Evolutionary conservation across 2,329 filamentous ascomycete species (phyloP), one percentile per base, ranked within the genome.

Genomic region (Paecilomyces sp.): DNA sequence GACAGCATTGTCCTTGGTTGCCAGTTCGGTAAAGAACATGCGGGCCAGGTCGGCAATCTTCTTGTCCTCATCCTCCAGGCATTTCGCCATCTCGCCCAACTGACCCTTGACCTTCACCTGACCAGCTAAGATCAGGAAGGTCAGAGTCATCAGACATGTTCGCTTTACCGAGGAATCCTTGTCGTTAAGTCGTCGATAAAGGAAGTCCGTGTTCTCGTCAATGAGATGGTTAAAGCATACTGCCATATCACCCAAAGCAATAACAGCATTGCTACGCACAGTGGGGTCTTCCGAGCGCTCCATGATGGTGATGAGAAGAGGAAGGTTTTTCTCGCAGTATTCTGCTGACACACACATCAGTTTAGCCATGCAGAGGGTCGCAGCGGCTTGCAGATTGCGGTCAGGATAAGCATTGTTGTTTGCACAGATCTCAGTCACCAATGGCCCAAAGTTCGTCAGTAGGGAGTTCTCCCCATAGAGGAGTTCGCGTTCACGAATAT

Each of bases 81-180:
- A 99, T 79, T 99, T 99, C 59, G 94, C 94, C 94, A 99, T 99
- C 79, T 97, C 93, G 55, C 94, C 94, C 11, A 99, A 81, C 75
- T 99, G 94, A 28, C 94, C 94, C 81, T 99, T 99, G 75, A 99
- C 94, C 82, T 99, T 99, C 79, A 99, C 93, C 76, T 99, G 94
- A 28, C 95, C 94, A 0, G 94, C 94, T 53, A 99, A 79, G 68
- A 99, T 99, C 59, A 99, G 78, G 82, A 99, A 99, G 0, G 95
- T 99, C 66, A 99, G 78, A 0, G 95, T 99, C 94, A 97, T 99
- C 24, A 99, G 83, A 75, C 94, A 99, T 0, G 95, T 99, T 11
- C 94, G 87, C 81, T 97, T 99, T 62, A 99, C 94, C 2, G 89
- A 93, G 24, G 86, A 85, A 67, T 97, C 92, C 15, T 85, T 80